phyloP scores from a whole-genome alignment of 192 early-diverging fungal species.

The Podila epigama region DNA sequence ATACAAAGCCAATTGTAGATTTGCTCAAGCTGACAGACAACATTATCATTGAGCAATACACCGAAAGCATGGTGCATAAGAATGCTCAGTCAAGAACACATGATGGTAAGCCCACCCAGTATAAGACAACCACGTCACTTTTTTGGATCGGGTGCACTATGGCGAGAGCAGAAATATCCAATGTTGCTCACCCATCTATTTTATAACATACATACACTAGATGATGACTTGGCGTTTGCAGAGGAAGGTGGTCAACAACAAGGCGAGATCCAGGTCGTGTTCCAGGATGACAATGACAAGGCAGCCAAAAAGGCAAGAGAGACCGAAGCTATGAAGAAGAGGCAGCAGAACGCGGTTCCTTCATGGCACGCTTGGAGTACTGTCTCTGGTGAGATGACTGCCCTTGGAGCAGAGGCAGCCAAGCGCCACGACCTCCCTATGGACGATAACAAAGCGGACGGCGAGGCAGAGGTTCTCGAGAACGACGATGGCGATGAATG shows the following conservation, averaged over 20 bases:
- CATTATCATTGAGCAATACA: conserved; percentile 42
- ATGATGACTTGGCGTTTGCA: conserved; percentile 69
- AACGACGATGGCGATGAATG: conserved; percentile 53
- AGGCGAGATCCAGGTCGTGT: conserved; percentile 75
- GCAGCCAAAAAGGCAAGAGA: conserved; percentile 70
- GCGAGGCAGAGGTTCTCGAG: conserved; percentile 46
- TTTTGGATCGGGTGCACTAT: no score
- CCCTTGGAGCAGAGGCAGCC: conserved; percentile 31
- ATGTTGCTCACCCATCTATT: no score
- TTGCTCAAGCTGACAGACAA: conserved; percentile 71
- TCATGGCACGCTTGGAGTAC: conserved; percentile 82
- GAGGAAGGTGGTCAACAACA: conserved; percentile 68
- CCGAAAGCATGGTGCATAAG: conserved; percentile 52
- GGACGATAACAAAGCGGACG: conserved; percentile 51
- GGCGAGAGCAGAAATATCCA: no score
- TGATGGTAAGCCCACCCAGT: conserved; percentile 34
- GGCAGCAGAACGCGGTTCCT: conserved; percentile 78
- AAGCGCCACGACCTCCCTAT: conserved; percentile 41
- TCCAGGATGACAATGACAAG: conserved; percentile 72
- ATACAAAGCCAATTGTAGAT: conserved; percentile 75
- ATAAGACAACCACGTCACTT: no score
- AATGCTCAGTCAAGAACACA: conserved; percentile 49
- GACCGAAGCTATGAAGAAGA: conserved; percentile 69
- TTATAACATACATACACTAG: no score
- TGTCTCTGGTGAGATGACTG: conserved; percentile 64